These are phyloP conservation scores for Zychaea mexicana DNA, from an alignment of 371 early-diverging fungal species.

Conservation along the genomic window DNA sequence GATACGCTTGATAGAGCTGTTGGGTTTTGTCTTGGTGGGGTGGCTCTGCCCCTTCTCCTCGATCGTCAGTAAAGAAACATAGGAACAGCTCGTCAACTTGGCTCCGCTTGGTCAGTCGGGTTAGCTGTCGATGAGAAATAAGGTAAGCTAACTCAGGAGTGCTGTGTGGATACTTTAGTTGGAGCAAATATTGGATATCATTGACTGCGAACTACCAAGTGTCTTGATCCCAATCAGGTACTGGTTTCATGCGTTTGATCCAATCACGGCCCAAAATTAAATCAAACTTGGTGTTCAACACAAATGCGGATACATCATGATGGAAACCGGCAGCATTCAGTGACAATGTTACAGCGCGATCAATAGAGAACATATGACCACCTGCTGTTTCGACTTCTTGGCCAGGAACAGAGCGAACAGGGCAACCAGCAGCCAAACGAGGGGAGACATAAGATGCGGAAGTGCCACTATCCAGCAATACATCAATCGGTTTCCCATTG, in stretches of 20 bases:
- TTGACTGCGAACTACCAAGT: not conserved
- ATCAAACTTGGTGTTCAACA: conserved; percentile 12
- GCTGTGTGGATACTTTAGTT: not conserved
- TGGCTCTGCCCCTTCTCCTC: not conserved
- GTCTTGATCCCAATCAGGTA: conserved; percentile 5
- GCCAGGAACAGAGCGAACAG: not conserved
- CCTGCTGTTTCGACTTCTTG: conserved; percentile 5
- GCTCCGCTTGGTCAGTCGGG: not conserved
- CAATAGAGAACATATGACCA: not conserved
- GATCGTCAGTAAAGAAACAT: not conserved
- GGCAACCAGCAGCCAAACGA: not conserved
- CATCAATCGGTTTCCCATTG: conserved; percentile 1
- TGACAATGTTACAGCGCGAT: conserved; percentile 1
- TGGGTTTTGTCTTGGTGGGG: not conserved
- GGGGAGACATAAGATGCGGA: not conserved
- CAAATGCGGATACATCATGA: not conserved
- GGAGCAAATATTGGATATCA: not conserved
- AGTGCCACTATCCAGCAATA: conserved; percentile 11
- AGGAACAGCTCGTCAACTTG: not conserved
- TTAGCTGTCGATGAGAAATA: not conserved
- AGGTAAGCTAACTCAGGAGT: not conserved
- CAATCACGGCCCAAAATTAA: conserved; percentile 12
- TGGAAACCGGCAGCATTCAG: not conserved
- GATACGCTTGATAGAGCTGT: not conserved
- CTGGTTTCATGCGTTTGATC: conserved; percentile 7